These are phyloP conservation scores for Fusarium zealandicum DNA, from an alignment of 2,329 filamentous ascomycete genomes.

Conservation along the genomic window DNA sequence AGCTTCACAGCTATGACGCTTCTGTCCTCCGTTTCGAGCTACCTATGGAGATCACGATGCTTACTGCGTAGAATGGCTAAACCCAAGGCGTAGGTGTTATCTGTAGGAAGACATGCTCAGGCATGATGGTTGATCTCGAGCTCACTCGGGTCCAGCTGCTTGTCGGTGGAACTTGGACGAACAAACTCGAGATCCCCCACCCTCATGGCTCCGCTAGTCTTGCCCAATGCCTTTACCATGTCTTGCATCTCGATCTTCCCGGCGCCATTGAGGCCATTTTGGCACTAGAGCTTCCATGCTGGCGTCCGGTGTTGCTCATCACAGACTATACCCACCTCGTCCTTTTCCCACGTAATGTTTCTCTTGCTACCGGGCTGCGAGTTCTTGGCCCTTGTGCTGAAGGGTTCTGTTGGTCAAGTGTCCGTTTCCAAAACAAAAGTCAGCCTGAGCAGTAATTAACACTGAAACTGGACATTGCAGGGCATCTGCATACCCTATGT, in stretches of 20 bases:
- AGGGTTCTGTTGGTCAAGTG: background rate
- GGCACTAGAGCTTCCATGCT: conserved; percentile 35
- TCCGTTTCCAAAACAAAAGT: too few species aligned
- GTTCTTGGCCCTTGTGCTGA: background rate
- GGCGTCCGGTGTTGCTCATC: conserved; percentile 19
- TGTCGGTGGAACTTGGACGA: conserved; percentile 3
- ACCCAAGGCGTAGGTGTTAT: background rate
- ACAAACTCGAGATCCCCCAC: conserved; percentile 29
- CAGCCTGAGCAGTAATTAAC: too few species aligned
- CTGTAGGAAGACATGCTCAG: background rate
- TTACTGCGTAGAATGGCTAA: background rate
- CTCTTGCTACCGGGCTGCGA: conserved; percentile 11
- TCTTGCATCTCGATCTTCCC: conserved; percentile 44
- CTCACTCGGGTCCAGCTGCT: conserved; percentile 8
- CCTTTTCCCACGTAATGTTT: conserved; percentile 16
- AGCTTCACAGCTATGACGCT: conserved; percentile 33
- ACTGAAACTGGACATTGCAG: too few species aligned
- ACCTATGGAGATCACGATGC: conserved; percentile 30
- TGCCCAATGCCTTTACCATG: conserved; percentile 31
- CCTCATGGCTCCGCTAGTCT: conserved; percentile 28
- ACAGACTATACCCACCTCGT: conserved; percentile 19
- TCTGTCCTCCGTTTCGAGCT: conserved; percentile 21
- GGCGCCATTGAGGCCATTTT: conserved; percentile 37
- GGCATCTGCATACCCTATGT: background rate
- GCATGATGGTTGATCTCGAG: conserved; percentile 5